Conservation (phyloP, 345 rosid genomes). For the Combretum micranthum region DNA sequence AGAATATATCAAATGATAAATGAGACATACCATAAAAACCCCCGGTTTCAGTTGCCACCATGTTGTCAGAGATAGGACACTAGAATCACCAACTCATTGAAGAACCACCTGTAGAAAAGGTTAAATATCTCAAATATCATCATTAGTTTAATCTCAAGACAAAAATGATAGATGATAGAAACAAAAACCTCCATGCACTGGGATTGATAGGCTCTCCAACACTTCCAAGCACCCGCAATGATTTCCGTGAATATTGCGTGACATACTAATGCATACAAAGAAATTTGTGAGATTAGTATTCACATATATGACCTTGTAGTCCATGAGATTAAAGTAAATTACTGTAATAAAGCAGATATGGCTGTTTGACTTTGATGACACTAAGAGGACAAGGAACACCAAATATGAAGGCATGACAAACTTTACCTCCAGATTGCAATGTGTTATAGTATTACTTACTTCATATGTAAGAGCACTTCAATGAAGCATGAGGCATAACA, state of each 20-base stretch:
- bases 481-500: no score
- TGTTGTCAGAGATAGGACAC: conserved; percentile 96
- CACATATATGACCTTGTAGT: not conserved
- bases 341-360: no score
- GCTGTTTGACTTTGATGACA: no score
- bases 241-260: conserved; percentile 76
- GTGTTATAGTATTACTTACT: no score
- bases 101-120: conserved; percentile 68
- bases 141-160: no score
- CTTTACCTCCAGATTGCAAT: no score
- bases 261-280: conserved; percentile 58
- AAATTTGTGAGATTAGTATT: conserved; percentile 13
- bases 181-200: conserved; percentile 89
- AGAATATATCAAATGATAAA: no score
- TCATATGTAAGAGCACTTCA: no score
- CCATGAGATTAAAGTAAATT: no score
- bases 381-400: no score
- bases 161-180: conserved; percentile 10
- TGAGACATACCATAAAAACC: conserved; percentile 76
- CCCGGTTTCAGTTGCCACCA: conserved; percentile 99
- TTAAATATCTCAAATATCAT: not conserved
- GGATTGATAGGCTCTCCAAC: conserved; percentile 99
- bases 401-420: no score
- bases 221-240: conserved; percentile 90
- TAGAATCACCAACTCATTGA: conserved; percentile 80